Conservation (phyloP, 2,329 filamentous ascomycete species). For the Fonsecaea monophora region DNA sequence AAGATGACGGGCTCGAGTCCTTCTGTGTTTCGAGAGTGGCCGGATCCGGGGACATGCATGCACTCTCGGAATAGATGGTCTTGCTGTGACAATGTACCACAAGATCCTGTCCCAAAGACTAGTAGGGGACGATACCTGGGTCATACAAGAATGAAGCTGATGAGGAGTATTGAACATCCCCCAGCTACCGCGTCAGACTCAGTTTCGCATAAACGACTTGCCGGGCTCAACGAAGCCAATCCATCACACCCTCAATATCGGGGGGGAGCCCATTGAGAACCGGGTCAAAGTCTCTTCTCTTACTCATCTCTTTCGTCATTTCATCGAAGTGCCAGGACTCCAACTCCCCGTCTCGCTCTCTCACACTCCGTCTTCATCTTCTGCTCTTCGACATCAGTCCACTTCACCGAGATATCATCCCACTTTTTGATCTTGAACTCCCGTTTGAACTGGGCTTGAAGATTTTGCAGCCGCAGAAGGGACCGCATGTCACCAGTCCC, state of each 20-base stretch:
- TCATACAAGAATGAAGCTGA: background rate
- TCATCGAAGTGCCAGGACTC: slow-evolving; percentile 66
- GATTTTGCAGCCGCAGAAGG: slow-evolving; percentile 60
- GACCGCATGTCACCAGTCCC: slow-evolving; percentile 69
- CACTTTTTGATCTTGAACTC: slow-evolving; percentile 68
- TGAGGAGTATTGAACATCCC: background rate
- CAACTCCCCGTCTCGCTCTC: slow-evolving; percentile 63
- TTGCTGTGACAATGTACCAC: background rate
- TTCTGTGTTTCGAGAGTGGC: background rate
- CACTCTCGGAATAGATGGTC: background rate
- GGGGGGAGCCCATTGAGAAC: background rate
- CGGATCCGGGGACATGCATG: background rate
- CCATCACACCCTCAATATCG: background rate
- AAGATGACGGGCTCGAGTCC: background rate
- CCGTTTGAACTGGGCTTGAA: slow-evolving; percentile 62
- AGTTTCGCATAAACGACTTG: background rate
- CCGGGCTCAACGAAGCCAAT: background rate
- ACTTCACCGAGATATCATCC: slow-evolving; percentile 67
- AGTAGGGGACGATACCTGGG: background rate
- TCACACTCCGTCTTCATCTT: slow-evolving; percentile 63
- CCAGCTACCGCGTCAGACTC: background rate
- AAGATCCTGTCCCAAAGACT: background rate
- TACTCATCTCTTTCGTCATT: background rate
- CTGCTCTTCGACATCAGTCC: slow-evolving; percentile 70
- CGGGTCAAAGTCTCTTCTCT: background rate